Base-by-base conservation (phyloP, 306 rosid species). In the Cucurbita ficifolia region DNA sequence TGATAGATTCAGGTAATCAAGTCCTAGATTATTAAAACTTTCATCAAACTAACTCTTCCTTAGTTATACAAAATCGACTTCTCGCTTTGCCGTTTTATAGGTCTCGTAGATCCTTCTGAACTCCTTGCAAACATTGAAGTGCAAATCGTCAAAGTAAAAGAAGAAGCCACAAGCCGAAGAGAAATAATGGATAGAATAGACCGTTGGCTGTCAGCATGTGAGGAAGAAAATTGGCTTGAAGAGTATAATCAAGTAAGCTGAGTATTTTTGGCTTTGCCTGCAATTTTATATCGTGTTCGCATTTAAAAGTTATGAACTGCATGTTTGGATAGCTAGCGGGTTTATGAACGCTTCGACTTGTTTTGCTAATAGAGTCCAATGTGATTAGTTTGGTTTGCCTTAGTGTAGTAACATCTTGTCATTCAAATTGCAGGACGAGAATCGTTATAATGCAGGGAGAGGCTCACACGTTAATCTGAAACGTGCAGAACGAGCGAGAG, bases 181-280 rank as follows among this genome's bases (percentile, higher is more conserved):
- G 99, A 94, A 24, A 84, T 94, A 76, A 89, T 82, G 62, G 99
- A 91, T 79, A 81, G 91, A 80, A 88, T 94, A 53, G 97, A 94
- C 56, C 87, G 91, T 72, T 91, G 97, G 99, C 90, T 94, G 76
- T 86, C 80, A 80, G 96, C 95, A 2, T 94, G 97, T 74, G 99
- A 94, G 77, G 99, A 94, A 87, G 99, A 94, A 83, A 89, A 91
- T 73, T 94, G 99, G 99, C 96, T 94, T 1, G 97, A 90, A 51
- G 91, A 89, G 77, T 94, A 94, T 70, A 94, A 81, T 83, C 92
- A 79, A 80, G 98, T 94, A 85, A 84, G 97, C 76, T 45, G 18
- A 39, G 73, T 29, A 64, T 22, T 81, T 79, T 57, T 18, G 43
- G 49, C 13, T 42, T 52, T 14, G 63, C n/a, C 53, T 52, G 57